Evolutionary conservation across 2,329 filamentous ascomycete genomes (phyloP).

Genomic region (Colletotrichum sp.): DNA sequence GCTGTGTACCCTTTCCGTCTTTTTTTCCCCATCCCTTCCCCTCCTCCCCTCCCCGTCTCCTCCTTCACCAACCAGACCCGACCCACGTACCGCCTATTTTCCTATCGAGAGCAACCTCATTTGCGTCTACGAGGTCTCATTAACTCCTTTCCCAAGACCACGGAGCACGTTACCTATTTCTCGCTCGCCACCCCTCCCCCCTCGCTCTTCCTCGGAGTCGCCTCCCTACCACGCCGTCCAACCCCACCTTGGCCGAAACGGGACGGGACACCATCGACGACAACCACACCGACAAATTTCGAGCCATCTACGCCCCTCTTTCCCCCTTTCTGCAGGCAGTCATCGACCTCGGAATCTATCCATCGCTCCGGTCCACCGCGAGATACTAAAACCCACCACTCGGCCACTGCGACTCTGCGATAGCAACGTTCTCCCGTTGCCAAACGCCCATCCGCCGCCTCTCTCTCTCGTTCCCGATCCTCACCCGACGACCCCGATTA

Average conservation of each 20-base stretch:
- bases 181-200: conserved; percentile 6
- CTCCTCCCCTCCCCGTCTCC: background rate
- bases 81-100: conserved; percentile 10
- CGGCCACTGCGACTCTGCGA: background rate
- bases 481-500: background rate
- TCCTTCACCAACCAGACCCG: conserved; percentile 3
- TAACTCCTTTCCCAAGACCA: conserved; percentile 7
- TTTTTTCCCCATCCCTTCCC: background rate
- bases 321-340: conserved; percentile 13
- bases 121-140: conserved; percentile 7
- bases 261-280: conserved; percentile 17
- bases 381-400: conserved; percentile 1
- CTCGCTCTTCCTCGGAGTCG: conserved; percentile 13
- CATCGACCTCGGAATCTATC: background rate
- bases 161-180: conserved; percentile 19
- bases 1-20: background rate
- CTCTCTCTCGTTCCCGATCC: background rate
- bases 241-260: conserved; percentile 23
- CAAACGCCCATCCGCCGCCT: background rate
- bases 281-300: conserved; percentile 21
- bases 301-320: conserved; percentile 13
- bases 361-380: background rate
- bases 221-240: conserved; percentile 15
- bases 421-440: background rate
- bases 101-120: conserved; percentile 12